Evolutionary conservation across 495 filamentous ascomycete genomes (phyloP), one percentile per base, ranked within the genome.

Genomic region (Talaromyces wortmannii): DNA sequence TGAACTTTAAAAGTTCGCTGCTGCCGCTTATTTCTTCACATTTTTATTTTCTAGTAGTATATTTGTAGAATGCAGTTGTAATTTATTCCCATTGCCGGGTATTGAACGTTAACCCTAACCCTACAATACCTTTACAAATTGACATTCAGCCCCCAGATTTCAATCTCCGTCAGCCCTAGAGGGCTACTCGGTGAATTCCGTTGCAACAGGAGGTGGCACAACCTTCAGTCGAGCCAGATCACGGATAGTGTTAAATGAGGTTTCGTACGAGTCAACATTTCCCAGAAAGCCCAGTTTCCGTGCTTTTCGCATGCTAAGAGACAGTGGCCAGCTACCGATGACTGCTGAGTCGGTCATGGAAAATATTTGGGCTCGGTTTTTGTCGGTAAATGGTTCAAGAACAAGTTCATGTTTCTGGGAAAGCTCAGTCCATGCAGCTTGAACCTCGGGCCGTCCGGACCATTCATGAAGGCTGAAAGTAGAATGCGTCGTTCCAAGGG

Each of bases 391-490:
- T 49, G 23, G 47, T 11, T 49, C 47, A 49, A 49, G 13, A 46
- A 46, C 44, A 46, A 60, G 46, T 1, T 52, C 40, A 48, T 67
- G 40, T 54, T 50, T 55, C 50, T 57, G 52, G 8, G 45, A 43
- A n/a, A 61, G 52, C 31, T 65, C 55, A 23, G 11, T 55, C 74
- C 75, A 79, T 2, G 76, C 72, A 15, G 64, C 56, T 59, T 73
- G 66, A 2, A 81, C 73, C 11, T 78, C 67, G 3, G 61, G 58
- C 51, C 49, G 61, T 49, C 69, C 67, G 7, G 77, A 68, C 78
- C 75, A 81, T 46, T 73, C 63, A 0, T 61, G 57, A 6, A 78
- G 61, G 10, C 57, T 68, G 48, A 73, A 79, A 7, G 60, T 64
- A 7, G 64, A 60, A 12, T 64, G 63, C 31, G 69, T 61, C 7